A percentile compares a stretch with the other conserved stretches of the same genome.
phyloP scores from a whole-genome alignment of 2,329 filamentous ascomycete genomes.

The Aspergillus sp. region DNA sequence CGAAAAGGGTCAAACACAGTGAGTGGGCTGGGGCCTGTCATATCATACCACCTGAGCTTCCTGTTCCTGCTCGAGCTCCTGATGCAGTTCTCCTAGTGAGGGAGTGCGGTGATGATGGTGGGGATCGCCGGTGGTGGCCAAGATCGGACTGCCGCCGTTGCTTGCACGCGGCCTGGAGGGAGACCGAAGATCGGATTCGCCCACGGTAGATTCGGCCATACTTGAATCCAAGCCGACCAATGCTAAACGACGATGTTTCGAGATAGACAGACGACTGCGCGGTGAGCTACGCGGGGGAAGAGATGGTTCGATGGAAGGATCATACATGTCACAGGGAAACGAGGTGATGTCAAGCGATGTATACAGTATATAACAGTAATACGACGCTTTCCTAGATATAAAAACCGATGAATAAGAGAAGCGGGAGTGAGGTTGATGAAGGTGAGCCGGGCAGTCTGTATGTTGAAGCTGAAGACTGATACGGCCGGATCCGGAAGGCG shows the following conservation, averaged over 20 bases:
- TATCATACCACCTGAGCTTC: slow-evolving; percentile 44
- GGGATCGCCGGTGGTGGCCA: slow-evolving; percentile 35
- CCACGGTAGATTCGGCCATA: slow-evolving; percentile 27
- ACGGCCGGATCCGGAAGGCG: no score
- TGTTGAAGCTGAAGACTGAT: no score
- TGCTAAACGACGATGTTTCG: slow-evolving; percentile 39
- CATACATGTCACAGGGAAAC: no score
- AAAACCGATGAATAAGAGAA: no score
- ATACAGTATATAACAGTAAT: no score
- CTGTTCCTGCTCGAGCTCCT: slow-evolving; percentile 46
- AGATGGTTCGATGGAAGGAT: slow-evolving; percentile 24
- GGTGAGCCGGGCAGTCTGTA: no score
- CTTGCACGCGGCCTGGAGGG: slow-evolving; percentile 37
- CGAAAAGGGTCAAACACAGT: not conserved
- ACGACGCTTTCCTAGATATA: no score
- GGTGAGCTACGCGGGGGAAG: slow-evolving; percentile 30
- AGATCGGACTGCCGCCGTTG: slow-evolving; percentile 35
- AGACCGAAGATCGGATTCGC: slow-evolving; percentile 37
- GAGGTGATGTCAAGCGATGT: no score
- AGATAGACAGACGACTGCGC: slow-evolving; percentile 30
- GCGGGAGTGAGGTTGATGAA: no score
- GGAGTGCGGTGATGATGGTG: slow-evolving; percentile 44
- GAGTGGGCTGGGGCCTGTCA: not conserved
- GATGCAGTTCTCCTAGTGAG: slow-evolving; percentile 44
- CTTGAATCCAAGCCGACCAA: slow-evolving; percentile 32